phyloP scores from a whole-genome alignment of 495 filamentous ascomycete species.

The Penicillium canescens region DNA sequence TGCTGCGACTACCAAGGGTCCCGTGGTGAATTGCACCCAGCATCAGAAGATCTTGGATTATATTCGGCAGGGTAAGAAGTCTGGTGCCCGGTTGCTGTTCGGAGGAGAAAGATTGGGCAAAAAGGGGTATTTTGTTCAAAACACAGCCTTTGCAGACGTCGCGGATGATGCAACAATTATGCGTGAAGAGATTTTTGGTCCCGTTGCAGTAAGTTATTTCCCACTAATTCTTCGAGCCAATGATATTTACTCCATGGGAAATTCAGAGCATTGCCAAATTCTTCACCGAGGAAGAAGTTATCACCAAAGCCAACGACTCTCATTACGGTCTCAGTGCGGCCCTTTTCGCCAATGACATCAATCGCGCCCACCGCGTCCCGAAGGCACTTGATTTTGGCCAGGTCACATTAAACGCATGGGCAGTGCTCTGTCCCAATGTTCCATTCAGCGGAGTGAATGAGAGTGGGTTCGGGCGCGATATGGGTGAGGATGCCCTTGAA shows the following conservation, averaged over 20 bases:
- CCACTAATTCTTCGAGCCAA: too few relatives aligned
- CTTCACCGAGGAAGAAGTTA: slow-evolving; percentile 78
- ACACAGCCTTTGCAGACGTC: slow-evolving; percentile 48
- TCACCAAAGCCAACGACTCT: slow-evolving; percentile 79
- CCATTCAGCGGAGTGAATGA: slow-evolving; percentile 58
- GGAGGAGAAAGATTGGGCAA: slow-evolving; percentile 59
- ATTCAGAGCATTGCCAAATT: slow-evolving; percentile 49
- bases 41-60: slow-evolving; percentile 81
- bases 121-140: slow-evolving; percentile 49
- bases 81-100: slow-evolving; percentile 71
- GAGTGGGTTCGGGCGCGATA: slow-evolving; percentile 55
- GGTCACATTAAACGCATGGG: slow-evolving; percentile 25
- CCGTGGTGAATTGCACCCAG: slow-evolving; percentile 77
- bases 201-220: slow-evolving; percentile 37
- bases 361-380: slow-evolving; percentile 74
- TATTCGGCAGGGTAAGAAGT: slow-evolving; percentile 70
- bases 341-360: slow-evolving; percentile 78
- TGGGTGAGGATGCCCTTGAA: slow-evolving; percentile 31
- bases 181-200: slow-evolving; percentile 54
- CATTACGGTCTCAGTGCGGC: slow-evolving; percentile 82
- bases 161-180: slow-evolving; percentile 38
- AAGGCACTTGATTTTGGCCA: slow-evolving; percentile 73
- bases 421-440: slow-evolving; percentile 24
- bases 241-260: too few relatives aligned
- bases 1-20: slow-evolving; percentile 72